Conservation (phyloP, 768 basidiomycete genomes). For the Agaricus sinodeliciosus region DNA sequence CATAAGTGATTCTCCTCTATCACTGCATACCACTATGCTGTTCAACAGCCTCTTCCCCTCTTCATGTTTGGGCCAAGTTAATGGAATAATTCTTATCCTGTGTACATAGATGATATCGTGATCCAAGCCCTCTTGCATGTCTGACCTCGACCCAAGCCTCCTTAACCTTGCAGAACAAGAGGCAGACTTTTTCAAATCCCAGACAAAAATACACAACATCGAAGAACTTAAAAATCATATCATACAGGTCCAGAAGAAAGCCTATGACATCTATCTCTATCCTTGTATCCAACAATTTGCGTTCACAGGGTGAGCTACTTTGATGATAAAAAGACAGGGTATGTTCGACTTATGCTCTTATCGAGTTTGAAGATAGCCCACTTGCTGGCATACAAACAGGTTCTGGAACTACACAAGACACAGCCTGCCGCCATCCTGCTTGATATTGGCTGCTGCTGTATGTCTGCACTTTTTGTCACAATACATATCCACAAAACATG, state of each 20-base stretch:
- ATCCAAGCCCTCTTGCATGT: no score
- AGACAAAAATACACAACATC: conserved; percentile 22
- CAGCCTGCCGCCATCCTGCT: conserved; percentile 27
- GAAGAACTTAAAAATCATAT: conserved; percentile 31
- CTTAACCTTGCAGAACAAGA: no score
- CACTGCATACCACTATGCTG: no score
- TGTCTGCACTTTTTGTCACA: conserved; percentile 7
- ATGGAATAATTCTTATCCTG: no score
- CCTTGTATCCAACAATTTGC: conserved; percentile 28
- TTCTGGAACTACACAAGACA: conserved; percentile 19
- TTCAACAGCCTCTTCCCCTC: no score
- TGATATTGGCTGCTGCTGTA: conserved; percentile 38
- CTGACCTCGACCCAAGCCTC: no score
- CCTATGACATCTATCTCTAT: conserved; percentile 26
- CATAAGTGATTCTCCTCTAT: no score
- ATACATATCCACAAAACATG: not conserved
- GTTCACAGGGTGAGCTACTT: conserved; percentile 22
- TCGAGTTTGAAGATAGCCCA: conserved; percentile 24
- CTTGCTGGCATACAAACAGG: conserved; percentile 24
- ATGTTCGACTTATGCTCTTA: not conserved
- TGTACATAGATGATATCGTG: no score
- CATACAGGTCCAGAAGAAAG: conserved; percentile 27
- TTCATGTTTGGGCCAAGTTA: no score
- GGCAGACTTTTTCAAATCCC: no score
- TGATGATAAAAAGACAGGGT: no score